Evolutionary conservation across 495 filamentous ascomycete species (phyloP).

Genomic region (Aspergillus nanangensis): DNA sequence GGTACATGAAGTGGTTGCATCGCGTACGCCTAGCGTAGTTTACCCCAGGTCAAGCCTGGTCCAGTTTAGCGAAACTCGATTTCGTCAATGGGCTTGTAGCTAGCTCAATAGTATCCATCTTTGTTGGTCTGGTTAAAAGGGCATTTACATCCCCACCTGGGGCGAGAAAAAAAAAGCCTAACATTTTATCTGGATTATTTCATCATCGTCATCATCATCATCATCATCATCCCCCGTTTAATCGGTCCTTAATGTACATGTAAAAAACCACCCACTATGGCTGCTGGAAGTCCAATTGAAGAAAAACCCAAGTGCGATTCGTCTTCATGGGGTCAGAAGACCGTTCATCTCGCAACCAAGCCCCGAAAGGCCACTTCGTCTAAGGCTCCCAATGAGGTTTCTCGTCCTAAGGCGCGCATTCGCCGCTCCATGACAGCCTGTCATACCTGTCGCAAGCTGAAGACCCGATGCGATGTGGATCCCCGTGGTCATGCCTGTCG

Average conservation of each 20-base stretch:
- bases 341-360: slow-evolving; percentile 22
- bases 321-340: slow-evolving; percentile 29
- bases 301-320: slow-evolving; percentile 14
- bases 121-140: slow-evolving; percentile 17
- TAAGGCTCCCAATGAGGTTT: slow-evolving; percentile 17
- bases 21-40: slow-evolving; percentile 3
- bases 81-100: slow-evolving; percentile 12
- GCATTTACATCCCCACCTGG: slow-evolving; percentile 8
- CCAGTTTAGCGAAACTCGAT: slow-evolving; percentile 5
- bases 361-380: slow-evolving; percentile 21
- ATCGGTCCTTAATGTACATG: too few species aligned
- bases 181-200: too few species aligned
- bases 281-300: too few species aligned
- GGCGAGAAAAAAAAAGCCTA: too few species aligned
- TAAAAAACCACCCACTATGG: too few species aligned
- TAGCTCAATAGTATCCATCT: too few species aligned
- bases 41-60: slow-evolving; percentile 14
- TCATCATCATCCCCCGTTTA: too few species aligned
- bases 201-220: too few species aligned
- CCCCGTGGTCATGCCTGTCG: slow-evolving; percentile 38
- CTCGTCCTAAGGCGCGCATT: slow-evolving; percentile 32
- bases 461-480: slow-evolving; percentile 38
- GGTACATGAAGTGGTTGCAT: slow-evolving; percentile 8
- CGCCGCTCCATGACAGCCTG: slow-evolving; percentile 42
- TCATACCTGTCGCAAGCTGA: slow-evolving; percentile 42